Percentiles rank a stretch among this genome's conserved stretches.
These are phyloP conservation scores for Harrya chromipes DNA, from an alignment of 768 basidiomycete species.

Conservation along the genomic window DNA sequence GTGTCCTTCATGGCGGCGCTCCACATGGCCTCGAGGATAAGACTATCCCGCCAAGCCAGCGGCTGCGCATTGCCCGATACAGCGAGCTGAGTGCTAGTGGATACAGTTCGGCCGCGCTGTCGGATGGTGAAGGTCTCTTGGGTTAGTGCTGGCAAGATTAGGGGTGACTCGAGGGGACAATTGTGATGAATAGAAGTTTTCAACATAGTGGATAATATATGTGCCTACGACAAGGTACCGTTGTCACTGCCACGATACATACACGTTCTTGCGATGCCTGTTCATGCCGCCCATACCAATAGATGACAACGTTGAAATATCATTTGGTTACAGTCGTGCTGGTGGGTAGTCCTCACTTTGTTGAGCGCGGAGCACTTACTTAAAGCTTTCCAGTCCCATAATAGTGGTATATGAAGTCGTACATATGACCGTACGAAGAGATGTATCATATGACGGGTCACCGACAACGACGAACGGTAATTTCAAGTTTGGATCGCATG, in stretches of 20 bases:
- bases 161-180: neutral
- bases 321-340: no score
- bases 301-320: neutral
- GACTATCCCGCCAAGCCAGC: constrained; percentile 68
- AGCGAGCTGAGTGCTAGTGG: constrained; percentile 49
- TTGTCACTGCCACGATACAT: constrained; percentile 13
- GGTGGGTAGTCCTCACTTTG: no score
- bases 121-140: constrained; percentile 54
- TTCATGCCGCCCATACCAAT: constrained; percentile 2
- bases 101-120: constrained; percentile 53
- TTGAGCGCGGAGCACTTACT: no score
- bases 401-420: no score
- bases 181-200: constrained; percentile 5
- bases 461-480: no score
- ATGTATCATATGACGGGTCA: no score
- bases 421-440: no score
- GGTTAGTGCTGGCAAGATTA: constrained; percentile 23
- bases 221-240: neutral
- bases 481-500: no score
- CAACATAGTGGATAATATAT: constrained; percentile 3
- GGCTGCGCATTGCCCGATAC: constrained; percentile 64
- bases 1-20: constrained; percentile 49
- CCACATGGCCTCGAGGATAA: constrained; percentile 60
- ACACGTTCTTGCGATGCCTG: constrained; percentile 9
- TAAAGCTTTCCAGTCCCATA: no score